Evolutionary conservation across 441 rosid genomes (phyloP).

Genomic region (Pelargonium myrrhifolium): DNA sequence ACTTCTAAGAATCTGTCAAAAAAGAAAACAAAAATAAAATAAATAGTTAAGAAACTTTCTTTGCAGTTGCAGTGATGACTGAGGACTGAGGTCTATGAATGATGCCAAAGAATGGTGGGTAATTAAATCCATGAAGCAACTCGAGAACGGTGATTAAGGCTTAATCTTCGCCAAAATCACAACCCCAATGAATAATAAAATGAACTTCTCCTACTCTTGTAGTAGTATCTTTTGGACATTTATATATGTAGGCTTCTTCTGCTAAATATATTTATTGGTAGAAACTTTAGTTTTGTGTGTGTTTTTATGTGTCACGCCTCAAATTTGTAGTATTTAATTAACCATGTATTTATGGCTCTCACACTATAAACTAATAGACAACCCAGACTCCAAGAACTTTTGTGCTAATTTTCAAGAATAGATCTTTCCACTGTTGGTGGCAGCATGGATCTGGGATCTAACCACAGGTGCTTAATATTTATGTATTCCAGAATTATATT

Average conservation of each 20-base stretch:
- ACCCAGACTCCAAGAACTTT: conserved; percentile 1
- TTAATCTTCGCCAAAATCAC: background rate
- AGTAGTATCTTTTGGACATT: background rate
- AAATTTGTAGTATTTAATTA: background rate
- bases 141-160: conserved; percentile 3
- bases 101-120: background rate
- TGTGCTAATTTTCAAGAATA: background rate
- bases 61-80: background rate
- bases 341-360: background rate
- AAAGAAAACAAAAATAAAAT: background rate
- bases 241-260: background rate
- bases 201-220: background rate
- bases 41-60: background rate
- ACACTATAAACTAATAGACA: background rate
- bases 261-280: background rate
- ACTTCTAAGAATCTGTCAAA: conserved; percentile 4
- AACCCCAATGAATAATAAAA: background rate
- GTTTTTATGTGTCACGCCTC: background rate
- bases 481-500: background rate
- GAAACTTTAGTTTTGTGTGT: background rate
- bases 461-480: background rate
- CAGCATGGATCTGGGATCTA: conserved; percentile 6
- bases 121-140: conserved; percentile 1
- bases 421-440: conserved; percentile 1
- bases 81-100: too few relatives aligned